A percentile compares a stretch with the other conserved stretches of the same genome.
Evolutionary conservation across 139 green algal genomes (phyloP).

Genomic region (Chlorella sp.): DNA sequence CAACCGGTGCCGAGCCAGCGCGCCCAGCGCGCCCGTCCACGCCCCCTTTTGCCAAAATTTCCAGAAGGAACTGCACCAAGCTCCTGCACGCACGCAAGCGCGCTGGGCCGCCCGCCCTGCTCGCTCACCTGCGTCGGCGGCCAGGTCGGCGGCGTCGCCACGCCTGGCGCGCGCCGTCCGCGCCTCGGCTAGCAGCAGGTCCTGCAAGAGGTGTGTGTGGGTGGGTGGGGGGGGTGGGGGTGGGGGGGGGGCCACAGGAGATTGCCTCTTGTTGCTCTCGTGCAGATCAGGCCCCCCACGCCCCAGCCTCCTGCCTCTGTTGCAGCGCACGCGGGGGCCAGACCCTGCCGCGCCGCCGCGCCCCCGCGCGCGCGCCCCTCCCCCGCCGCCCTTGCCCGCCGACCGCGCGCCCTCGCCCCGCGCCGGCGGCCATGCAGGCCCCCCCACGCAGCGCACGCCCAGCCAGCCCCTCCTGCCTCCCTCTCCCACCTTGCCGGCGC

Average conservation of each 20-base stretch:
- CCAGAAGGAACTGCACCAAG: no score
- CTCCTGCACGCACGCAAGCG: no score
- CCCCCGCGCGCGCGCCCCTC: no score
- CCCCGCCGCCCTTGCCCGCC: no score
- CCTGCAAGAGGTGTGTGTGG: constrained; percentile 44
- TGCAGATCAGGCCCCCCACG: background rate
- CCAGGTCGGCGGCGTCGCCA: no score
- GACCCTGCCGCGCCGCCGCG: background rate
- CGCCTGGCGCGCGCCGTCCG: constrained; percentile 49
- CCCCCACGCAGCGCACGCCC: background rate
- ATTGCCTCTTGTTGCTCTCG: background rate
- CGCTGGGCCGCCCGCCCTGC: no score
- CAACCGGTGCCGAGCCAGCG: no score
- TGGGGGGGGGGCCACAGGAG: background rate
- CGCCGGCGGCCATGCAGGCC: background rate
- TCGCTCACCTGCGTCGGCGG: no score
- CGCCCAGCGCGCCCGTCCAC: no score
- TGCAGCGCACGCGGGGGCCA: background rate
- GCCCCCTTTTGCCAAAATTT: no score
- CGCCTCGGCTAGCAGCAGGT: constrained; percentile 49
- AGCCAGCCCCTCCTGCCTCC: background rate
- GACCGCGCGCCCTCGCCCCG: background rate
- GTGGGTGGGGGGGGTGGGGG: background rate
- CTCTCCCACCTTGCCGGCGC: constrained; percentile 71
- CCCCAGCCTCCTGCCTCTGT: no score